Conservation (phyloP, 805 yeast genomes). For the Zygosaccharomyces rouxii region DNA sequence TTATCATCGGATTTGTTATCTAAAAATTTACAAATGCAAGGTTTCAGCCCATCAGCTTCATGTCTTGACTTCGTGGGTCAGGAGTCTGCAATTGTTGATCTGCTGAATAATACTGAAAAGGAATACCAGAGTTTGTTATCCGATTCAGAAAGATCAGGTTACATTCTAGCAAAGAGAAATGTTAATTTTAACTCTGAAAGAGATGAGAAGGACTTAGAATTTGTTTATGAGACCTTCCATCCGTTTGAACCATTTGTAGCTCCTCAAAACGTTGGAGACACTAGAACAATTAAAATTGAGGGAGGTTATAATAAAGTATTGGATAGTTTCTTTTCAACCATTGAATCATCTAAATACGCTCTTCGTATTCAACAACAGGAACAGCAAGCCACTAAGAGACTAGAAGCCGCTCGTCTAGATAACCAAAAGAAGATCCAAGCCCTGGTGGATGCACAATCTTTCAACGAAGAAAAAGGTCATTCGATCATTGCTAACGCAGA, state of each 20-base stretch:
- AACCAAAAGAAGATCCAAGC: slow-evolving; percentile 65
- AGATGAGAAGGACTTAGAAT: slow-evolving; percentile 42
- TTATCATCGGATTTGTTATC: slow-evolving; percentile 76
- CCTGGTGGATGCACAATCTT: slow-evolving; percentile 56
- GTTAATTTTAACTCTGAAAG: slow-evolving; percentile 42
- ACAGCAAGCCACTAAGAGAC: slow-evolving; percentile 64
- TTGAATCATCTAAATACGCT: slow-evolving; percentile 77
- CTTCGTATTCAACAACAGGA: slow-evolving; percentile 72
- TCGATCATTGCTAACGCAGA: slow-evolving; percentile 66
- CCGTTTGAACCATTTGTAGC: slow-evolving; percentile 56
- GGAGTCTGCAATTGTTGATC: slow-evolving; percentile 35
- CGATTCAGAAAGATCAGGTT: slow-evolving; percentile 47
- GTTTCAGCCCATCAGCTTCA: slow-evolving; percentile 45
- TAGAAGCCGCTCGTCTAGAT: slow-evolving; percentile 71
- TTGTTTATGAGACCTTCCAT: slow-evolving; percentile 60
- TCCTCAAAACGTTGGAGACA: slow-evolving; percentile 29
- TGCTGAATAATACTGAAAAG: slow-evolving; percentile 46
- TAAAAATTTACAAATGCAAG: slow-evolving; percentile 45
- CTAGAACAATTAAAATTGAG: slow-evolving; percentile 41
- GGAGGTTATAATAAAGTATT: slow-evolving; percentile 74
- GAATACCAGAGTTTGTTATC: slow-evolving; percentile 40
- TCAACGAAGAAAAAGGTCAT: slow-evolving; percentile 66
- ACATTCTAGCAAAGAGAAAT: slow-evolving; percentile 59
- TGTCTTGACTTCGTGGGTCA: slow-evolving; percentile 31
- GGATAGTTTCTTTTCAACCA: slow-evolving; percentile 77